Evolutionary conservation across 208 protist species (phyloP), one percentile per base, ranked within the genome.

Genomic region (Endotrypanum monterogeii): DNA sequence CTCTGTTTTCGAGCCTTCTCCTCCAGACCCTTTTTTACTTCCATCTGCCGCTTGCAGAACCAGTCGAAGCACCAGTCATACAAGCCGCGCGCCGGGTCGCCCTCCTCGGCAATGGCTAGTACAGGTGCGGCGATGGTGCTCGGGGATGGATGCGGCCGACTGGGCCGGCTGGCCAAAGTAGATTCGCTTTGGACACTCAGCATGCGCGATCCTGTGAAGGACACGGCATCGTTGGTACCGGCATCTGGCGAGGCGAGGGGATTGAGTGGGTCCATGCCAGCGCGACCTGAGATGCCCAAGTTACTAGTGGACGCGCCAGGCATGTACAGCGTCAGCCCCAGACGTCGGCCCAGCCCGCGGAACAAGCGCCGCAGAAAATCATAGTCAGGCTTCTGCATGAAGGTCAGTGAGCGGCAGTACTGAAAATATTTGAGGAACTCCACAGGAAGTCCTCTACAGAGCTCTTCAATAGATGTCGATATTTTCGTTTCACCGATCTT

Each of bases 21-120:
- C 63, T 80, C 74, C 7, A 55, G 9, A 1, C 76, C 82, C 16
- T 61, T 72, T 25, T 54, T 52, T 55, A 92, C 73, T 82, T 96
- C 92, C 56, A 58, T 48, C 75, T 71, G 48, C 1, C 92, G 86
- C 81, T 96, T 96, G 50, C 78, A 55, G 79, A 94, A 88, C 92
- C 92, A 96, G 55, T 96, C 92, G 78, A 92, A 96, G 63, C 87
- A 73, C 89, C 88, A 96, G 73, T 96, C 90, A 73, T 94, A 94
- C 41, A 71, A 71, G 46, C 80, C 83, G 20, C 73, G 63, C 41
- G 63, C 58, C 18, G 77, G 74, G 72, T 88, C 78, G 6, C 73
- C 51, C n/a, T 80, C 76, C 9, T 83, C 78, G 25, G n/a, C 7
- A 16, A 70, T 69, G n/a, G 60, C 6, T 14, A 54, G 30, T 9